Base-by-base conservation (phyloP, 2,329 filamentous ascomycete species). In the Aspergillus thermomutatus region DNA sequence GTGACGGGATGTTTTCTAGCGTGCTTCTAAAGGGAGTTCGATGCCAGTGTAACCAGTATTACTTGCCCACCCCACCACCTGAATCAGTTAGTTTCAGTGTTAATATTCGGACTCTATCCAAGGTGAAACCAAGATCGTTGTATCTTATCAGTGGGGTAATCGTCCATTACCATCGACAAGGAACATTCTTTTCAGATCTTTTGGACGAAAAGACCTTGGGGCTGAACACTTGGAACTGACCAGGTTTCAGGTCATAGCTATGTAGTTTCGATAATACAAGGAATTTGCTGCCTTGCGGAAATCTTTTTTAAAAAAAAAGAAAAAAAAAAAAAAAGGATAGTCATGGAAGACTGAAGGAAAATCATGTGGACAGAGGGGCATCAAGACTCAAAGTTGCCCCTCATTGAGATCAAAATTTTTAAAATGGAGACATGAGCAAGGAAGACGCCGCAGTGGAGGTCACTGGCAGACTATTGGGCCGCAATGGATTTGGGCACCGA, bases 11-110 rank as follows among this genome's bases (percentile, higher is more conserved):
- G 50, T 61, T 61, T 64, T 64, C 60, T 64, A 64, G 62, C 59
- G 62, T 50, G 57, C 60, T 64, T 62, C 60, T 55, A 60, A 50
- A 55, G 50, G 31, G 52, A 52, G 46, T 62, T 61, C 60, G 23
- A 64, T 58, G 60, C 53, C 53, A 53, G 52, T 54, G n/a, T 23
- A 43, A 9, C 3, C 17, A 21, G 1, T 17, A n/a, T 17, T 49
- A 49, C 41, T 56, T 55, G 54, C 56, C 49, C 56, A 53, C 37
- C 37, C 31, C 46, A 52, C 54, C 54, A 60, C 60, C 19, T 14
- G 49, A 2, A 14, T 1, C 10, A 14, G 8, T 19, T 4, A 46
- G 19, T 26, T 25, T 26, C 43, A 26, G 4, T 46, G 6, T 11
- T 26, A 43, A 43, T 43, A 43, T 43, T 21, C 21, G 21, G n/a